Conservation (phyloP, 768 basidiomycete genomes). For the Lactarius tabidus region DNA sequence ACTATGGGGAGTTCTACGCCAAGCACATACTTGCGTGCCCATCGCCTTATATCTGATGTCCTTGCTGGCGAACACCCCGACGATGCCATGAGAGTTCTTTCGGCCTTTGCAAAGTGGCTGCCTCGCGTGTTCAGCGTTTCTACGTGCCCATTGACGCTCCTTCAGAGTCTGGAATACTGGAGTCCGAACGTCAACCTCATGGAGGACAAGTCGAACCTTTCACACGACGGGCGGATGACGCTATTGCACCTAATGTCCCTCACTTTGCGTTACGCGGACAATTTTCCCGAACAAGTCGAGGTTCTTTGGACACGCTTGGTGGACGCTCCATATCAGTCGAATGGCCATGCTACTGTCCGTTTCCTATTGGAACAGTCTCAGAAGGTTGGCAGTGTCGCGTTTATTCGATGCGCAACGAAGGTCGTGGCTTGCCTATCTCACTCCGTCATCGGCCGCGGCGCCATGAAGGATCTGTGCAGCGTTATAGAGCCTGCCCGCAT, state of each 20-base stretch:
- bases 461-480: constrained; percentile 81
- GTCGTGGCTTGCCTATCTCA: constrained; percentile 83
- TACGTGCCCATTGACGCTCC: constrained; percentile 52
- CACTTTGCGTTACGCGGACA: constrained; percentile 68
- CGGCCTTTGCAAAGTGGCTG: constrained; percentile 71
- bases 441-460: constrained; percentile 61
- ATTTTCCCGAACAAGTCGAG: constrained; percentile 74
- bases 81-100: constrained; percentile 59
- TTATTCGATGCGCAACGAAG: constrained; percentile 73
- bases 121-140: constrained; percentile 54
- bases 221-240: constrained; percentile 56
- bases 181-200: constrained; percentile 70
- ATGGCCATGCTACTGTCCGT: constrained; percentile 73
- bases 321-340: constrained; percentile 62
- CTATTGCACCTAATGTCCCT: constrained; percentile 83
- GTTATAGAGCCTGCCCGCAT: constrained; percentile 83
- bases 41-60: constrained; percentile 69
- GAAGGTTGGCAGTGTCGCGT: constrained; percentile 73
- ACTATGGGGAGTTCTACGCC: constrained; percentile 67
- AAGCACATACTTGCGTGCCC: constrained; percentile 76
- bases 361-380: constrained; percentile 87
- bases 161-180: constrained; percentile 85
- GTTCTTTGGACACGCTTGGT: constrained; percentile 78
- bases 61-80: constrained; percentile 74
- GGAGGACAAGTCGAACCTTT: constrained; percentile 52